Evolutionary conservation across 1,139 yeast species (phyloP), one percentile per base, ranked within the genome.

Genomic region (Magnusiomyces fungicola): DNA sequence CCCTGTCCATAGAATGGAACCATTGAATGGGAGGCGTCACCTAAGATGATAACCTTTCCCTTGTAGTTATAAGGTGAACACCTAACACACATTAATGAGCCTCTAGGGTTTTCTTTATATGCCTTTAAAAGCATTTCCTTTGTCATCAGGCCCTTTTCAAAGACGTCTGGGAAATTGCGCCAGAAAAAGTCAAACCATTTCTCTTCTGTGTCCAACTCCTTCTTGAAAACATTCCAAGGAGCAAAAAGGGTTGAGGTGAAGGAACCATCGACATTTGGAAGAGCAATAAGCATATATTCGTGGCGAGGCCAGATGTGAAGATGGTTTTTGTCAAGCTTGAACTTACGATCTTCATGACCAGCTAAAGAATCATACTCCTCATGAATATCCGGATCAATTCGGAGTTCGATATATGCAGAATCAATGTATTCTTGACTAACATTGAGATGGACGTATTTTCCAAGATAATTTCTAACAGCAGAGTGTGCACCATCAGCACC

Each of bases 1-100:
- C 97, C 97, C 65, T 90, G 97, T 6, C 97, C 97, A 61, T 89
- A 90, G 63, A 90, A 90, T 14, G 97, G 97, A 3, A 90, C 97
- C 96, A 89, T 89, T 16, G 94, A 81, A 66, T 90, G 97, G 0
- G 97, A 95, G 1, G 97, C 96, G 65, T 90, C 97, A 3, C 97
- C 97, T 33, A 90, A 70, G 4, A 90, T 69, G 14, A 90, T 70
- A 16, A 82, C 81, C 52, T 78, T 76, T 37, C 83, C 89, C 40
- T 71, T 68, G 32, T 73, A 76, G 60, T 87, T 80, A 66, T 87
- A 89, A 1, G 94, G 90, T 49, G 70, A 70, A 54, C 88, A 83
- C 49, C 66, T 67, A 41, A 71, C 59, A 30, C 65, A 88, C 69
- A 89, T 75, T 43, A 90, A 72, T 10, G 90, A 74, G 1, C 95